Evolutionary conservation across 805 yeast genomes (phyloP), one percentile per base, ranked within the genome.

Genomic region (Ogataea methylovora): DNA sequence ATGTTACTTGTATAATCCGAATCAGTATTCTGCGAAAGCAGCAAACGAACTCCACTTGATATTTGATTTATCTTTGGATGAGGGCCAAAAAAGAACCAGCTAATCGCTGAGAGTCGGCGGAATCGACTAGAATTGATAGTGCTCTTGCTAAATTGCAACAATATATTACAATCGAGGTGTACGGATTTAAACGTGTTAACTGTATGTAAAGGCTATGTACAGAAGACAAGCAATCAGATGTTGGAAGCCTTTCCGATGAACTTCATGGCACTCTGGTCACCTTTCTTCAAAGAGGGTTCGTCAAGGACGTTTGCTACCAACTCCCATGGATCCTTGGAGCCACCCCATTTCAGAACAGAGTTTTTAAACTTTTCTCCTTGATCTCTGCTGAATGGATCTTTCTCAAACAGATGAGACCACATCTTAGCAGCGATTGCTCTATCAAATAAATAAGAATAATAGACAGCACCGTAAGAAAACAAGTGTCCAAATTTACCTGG

Each of bases 401-500:
- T 47, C 3, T 58, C 63, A 54, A 92, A 92, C 26, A 90, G 60
- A 30, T 73, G 76, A 9, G 70, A 66, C 88, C 95, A 92, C 2
- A 90, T 71, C 49, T 77, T 78, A 18, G 86, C 75, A 0, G 97
- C 97, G 42, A 92, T 84, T 6, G 95, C 96, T 26, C 97, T 63
- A 58, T 92, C 98, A 36, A 92, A 71, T 33, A 92, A 58, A 53
- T 92, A 92, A 21, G 95, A 83, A 60, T 92, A 92, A 52, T 92
- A 92, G 1, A 88, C 84, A 0, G 97, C 84, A 1, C 97, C 97
- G 51, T 92, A 92, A 0, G 95, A 86, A 45, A 82, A 84, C 27
- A 92, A 61, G 52, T 92, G 98, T 2, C 96, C 94, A 58, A 92
- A 88, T 51, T 80, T 85, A 1, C 94, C 97, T 37, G 85, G 94